Percentiles rank a stretch among this genome's conserved stretches.
phyloP scores from a whole-genome alignment of 768 basidiomycete species.

The Psilocybe cyanescens region DNA sequence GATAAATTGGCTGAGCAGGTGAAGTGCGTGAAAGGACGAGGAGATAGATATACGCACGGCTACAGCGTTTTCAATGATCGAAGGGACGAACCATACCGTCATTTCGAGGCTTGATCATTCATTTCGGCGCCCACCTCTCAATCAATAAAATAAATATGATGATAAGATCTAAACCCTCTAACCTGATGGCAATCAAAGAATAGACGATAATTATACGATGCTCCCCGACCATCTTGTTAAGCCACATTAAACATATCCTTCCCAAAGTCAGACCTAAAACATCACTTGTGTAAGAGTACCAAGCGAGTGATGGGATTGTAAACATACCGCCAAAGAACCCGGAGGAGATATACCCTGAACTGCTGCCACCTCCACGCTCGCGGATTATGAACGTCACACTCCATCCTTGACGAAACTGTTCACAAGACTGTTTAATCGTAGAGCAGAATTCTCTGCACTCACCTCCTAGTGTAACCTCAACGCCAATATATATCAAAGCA shows the following conservation, averaged over 20 bases:
- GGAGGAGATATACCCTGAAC: constrained; percentile 57
- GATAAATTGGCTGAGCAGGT: not conserved
- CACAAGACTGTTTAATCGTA: not conserved
- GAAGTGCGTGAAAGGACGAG: not conserved
- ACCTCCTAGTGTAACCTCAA: constrained; percentile 63
- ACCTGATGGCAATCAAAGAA: constrained; percentile 53
- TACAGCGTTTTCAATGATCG: constrained; percentile 66
- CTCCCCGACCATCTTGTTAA: constrained; percentile 60
- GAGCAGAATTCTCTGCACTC: not conserved
- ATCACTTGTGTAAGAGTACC: not conserved
- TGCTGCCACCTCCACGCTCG: constrained; percentile 37
- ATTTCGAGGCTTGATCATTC: constrained; percentile 53
- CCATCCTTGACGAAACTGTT: constrained; percentile 48
- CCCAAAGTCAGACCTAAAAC: constrained; percentile 56
- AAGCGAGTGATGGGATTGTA: not conserved
- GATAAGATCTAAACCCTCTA: constrained; percentile 6
- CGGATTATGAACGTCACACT: constrained; percentile 60
- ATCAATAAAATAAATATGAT: too few species aligned
- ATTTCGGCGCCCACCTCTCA: too few species aligned
- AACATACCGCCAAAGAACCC: constrained; percentile 52
- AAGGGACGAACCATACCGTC: constrained; percentile 75
- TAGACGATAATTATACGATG: constrained; percentile 55
- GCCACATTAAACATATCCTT: constrained; percentile 58
- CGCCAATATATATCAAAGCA: constrained; percentile 66
- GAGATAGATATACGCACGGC: constrained; percentile 32